Evolutionary conservation across 805 yeast species (phyloP), one percentile per base, ranked within the genome.

Genomic region (Ogataea paraovalis): DNA sequence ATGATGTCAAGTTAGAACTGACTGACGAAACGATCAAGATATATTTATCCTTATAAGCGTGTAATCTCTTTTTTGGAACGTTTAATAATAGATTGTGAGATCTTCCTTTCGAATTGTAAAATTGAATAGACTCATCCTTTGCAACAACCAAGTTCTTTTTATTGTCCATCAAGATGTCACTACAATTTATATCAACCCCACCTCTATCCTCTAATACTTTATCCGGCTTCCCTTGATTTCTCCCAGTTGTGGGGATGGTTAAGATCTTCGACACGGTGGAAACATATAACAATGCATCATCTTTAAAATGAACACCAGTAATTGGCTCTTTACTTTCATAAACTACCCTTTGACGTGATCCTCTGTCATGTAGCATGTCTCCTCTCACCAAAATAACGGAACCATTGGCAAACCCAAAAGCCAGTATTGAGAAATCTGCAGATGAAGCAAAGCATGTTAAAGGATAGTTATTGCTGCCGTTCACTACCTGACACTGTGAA

Each of bases 381-480:
- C 99, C 99, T 52, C 98, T 70, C 0, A 91, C 79, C 6, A 91
- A 68, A 2, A 91, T 70, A 2, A 91, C 89, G 19, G 81, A 74
- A 2, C 99, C 99, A 63, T 90, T 85, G 13, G 91, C 84, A 57
- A 81, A 87, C 0, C 96, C 96, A 41, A 87, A 68, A 0, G 86
- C 91, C 5, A 85, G 63, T 30, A 87, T 78, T 2, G 87, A 74
- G 50, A 83, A 76, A 49, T 78, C 82, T 1, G 64, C 55, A 14
- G 82, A 75, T 43, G 75, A 67, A 14, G 76, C 73, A 51, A 86
- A 76, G 28, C 87, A 75, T 3, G 94, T 82, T 50, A 90, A 70
- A 0, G 97, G 97, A 55, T 73, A 87, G 2, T 88, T 78, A 62
- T 91, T 89, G 40, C 77, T 75, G 2, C 89, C 94, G 58, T 87